Evolutionary conservation across 495 filamentous ascomycete species (phyloP).

Genomic region (Penicillium cosmopolitanum): DNA sequence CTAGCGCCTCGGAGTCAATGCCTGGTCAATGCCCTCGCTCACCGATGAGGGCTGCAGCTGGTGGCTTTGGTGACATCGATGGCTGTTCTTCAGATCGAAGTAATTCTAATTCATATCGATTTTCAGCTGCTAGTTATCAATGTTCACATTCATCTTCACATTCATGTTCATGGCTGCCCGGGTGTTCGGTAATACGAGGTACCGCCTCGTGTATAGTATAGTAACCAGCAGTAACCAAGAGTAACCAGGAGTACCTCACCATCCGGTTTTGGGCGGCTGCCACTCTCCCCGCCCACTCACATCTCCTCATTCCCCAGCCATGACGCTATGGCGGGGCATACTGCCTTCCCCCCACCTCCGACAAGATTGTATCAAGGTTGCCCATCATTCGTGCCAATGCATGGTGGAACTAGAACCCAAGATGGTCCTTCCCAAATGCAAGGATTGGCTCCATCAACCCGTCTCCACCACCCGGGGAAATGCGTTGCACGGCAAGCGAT

Average conservation of each 20-base stretch:
- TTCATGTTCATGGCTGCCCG: too few species aligned
- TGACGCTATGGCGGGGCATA: slow-evolving; percentile 28
- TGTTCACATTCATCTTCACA: too few species aligned
- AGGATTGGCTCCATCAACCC: slow-evolving; percentile 24
- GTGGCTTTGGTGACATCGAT: slow-evolving; percentile 7
- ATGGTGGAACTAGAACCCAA: not conserved
- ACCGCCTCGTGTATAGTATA: not conserved
- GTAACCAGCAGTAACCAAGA: not conserved
- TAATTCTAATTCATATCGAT: not conserved
- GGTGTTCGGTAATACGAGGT: slow-evolving; percentile 2
- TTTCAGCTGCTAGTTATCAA: too few species aligned
- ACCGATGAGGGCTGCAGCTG: not conserved
- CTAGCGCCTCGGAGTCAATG: slow-evolving; percentile 3
- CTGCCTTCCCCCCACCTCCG: slow-evolving; percentile 10
- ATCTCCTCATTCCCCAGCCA: slow-evolving; percentile 7
- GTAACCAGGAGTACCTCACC: not conserved
- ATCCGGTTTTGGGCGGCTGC: slow-evolving; percentile 8
- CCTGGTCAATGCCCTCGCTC: not conserved
- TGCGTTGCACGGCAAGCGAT: slow-evolving; percentile 19
- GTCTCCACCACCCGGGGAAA: slow-evolving; percentile 22
- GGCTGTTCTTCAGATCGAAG: not conserved
- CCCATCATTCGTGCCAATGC: not conserved
- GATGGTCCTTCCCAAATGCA: not conserved
- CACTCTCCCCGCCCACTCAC: slow-evolving; percentile 17
- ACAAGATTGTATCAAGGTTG: slow-evolving; percentile 13